phyloP scores from a whole-genome alignment of 805 yeast species.

The Monosporozyma solicola region DNA sequence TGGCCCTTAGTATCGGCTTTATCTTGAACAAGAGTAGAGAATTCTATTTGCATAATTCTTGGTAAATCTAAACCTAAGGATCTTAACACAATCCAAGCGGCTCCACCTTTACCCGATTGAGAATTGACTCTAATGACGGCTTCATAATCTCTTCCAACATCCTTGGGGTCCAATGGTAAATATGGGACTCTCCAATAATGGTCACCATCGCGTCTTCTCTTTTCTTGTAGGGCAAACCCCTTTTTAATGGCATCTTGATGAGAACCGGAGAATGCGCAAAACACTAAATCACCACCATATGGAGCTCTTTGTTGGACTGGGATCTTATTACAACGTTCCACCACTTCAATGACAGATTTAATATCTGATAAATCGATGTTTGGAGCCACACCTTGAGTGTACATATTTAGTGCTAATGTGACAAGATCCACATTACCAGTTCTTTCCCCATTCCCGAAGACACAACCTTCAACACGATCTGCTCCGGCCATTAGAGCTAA shows the following conservation, averaged over 20 bases:
- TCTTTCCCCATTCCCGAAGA: constrained; percentile 81
- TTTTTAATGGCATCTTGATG: constrained; percentile 85
- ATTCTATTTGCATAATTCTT: constrained; percentile 68
- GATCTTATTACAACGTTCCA: constrained; percentile 72
- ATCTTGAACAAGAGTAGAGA: constrained; percentile 59
- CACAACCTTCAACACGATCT: constrained; percentile 80
- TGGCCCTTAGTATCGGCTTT: constrained; percentile 64
- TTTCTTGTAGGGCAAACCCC: constrained; percentile 48
- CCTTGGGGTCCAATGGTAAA: constrained; percentile 76
- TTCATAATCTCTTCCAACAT: constrained; percentile 82
- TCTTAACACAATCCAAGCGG: constrained; percentile 77
- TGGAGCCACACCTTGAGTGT: constrained; percentile 72
- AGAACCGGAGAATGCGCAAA: constrained; percentile 78
- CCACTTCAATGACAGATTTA: constrained; percentile 55
- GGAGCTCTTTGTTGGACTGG: constrained; percentile 76
- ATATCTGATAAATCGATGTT: constrained; percentile 63
- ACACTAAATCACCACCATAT: constrained; percentile 74
- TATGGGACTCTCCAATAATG: constrained; percentile 67
- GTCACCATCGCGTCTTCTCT: constrained; percentile 29
- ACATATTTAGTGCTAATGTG: constrained; percentile 65
- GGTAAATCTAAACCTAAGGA: constrained; percentile 74
- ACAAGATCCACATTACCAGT: constrained; percentile 81
- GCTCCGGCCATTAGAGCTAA: constrained; percentile 78
- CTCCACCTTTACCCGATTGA: constrained; percentile 84
- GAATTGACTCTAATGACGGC: constrained; percentile 87